These are phyloP conservation scores for Amanita muscaria DNA, from an alignment of 768 basidiomycete genomes.

Conservation along the genomic window DNA sequence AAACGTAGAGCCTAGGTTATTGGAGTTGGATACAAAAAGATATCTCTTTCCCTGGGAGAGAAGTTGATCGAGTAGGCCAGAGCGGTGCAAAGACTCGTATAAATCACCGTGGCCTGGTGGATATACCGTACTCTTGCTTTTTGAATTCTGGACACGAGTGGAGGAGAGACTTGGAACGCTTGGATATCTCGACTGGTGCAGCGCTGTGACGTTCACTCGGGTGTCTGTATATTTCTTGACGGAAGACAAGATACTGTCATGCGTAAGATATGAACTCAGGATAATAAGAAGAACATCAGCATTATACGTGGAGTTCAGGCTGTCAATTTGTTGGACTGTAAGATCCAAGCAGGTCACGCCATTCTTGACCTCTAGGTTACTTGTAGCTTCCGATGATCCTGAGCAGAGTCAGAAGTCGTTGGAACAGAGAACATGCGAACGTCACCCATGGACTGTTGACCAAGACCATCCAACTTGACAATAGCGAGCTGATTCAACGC, in stretches of 20 bases:
- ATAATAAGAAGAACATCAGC: slow-evolving; percentile 82
- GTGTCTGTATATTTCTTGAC: slow-evolving; percentile 82
- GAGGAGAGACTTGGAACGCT: slow-evolving; percentile 66
- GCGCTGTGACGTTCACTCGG: slow-evolving; percentile 69
- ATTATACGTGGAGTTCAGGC: slow-evolving; percentile 62
- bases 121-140: slow-evolving; percentile 77
- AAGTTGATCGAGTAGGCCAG: slow-evolving; percentile 70
- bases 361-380: slow-evolving; percentile 79
- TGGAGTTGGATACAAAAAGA: slow-evolving; percentile 83
- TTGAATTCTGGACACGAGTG: slow-evolving; percentile 59
- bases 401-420: slow-evolving; percentile 20
- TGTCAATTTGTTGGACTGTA: slow-evolving; percentile 78
- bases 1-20: slow-evolving; percentile 75
- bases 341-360: slow-evolving; percentile 87
- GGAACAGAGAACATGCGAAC: slow-evolving; percentile 5
- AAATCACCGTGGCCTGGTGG: slow-evolving; percentile 85
- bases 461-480: slow-evolving; percentile 85
- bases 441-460: slow-evolving; percentile 74
- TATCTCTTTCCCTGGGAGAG: slow-evolving; percentile 82
- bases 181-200: slow-evolving; percentile 84
- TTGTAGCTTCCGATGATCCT: slow-evolving; percentile 72
- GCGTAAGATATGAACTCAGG: slow-evolving; percentile 92
- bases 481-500: slow-evolving; percentile 72
- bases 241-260: slow-evolving; percentile 80
- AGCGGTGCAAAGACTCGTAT: slow-evolving; percentile 69